Conservation (phyloP, 2,329 filamentous ascomycete genomes). For the Penicillium sp. region DNA sequence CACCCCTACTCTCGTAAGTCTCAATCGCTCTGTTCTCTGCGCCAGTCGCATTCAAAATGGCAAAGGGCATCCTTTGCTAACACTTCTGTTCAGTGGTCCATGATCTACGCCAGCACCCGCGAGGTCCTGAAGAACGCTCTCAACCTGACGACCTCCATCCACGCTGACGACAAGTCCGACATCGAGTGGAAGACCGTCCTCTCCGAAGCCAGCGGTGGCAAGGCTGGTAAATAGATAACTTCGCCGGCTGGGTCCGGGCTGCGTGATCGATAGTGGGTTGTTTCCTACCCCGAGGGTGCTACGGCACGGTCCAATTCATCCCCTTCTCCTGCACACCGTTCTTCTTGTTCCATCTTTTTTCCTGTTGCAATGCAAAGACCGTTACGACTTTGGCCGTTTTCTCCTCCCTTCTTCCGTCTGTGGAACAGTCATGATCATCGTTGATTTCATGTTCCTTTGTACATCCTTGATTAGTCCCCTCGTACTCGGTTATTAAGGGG, state of each 20-base stretch:
- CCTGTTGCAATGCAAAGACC: constrained; percentile 42
- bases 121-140: constrained; percentile 53
- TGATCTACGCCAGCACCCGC: constrained; percentile 55
- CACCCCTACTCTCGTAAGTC: constrained; percentile 44
- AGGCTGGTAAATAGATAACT: constrained; percentile 41
- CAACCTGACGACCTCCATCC: constrained; percentile 45
- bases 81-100: constrained; percentile 42
- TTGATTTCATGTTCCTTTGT: constrained; percentile 11
- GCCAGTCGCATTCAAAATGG: not conserved
- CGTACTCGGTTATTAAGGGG: not conserved
- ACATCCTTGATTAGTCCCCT: constrained; percentile 13
- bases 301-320: constrained; percentile 32
- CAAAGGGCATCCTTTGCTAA: constrained; percentile 18
- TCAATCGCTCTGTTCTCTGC: not conserved
- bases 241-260: constrained; percentile 40
- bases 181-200: constrained; percentile 47
- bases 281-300: constrained; percentile 25
- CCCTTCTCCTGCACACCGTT: constrained; percentile 34
- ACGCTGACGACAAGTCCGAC: constrained; percentile 45
- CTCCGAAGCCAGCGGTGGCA: constrained; percentile 44
- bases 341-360: constrained; percentile 17
- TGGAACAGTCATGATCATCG: constrained; percentile 2
- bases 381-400: constrained; percentile 37
- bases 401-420: constrained; percentile 17
- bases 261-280: constrained; percentile 25